Base-by-base conservation (phyloP, 352 stramenopile genomes). In the Pythium diclinum region DNA sequence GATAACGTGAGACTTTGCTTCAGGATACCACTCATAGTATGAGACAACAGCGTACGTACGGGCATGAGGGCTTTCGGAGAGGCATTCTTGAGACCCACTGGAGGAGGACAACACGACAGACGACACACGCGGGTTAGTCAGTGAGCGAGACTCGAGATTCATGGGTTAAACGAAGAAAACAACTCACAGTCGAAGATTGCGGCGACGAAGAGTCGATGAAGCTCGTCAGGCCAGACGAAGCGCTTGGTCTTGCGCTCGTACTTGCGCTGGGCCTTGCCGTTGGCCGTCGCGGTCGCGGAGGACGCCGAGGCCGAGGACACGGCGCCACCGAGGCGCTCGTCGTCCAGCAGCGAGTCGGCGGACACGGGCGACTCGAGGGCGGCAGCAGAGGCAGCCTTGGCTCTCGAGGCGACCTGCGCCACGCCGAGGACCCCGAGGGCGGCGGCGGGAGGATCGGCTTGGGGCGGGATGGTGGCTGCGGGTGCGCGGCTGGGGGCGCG, bases 171-270 rank as follows among this genome's bases (percentile, higher is more conserved):
- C 8, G 28, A 46, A 63, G 6, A 16, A 56, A 16, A 3, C 9
- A 17, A 71, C 65, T 36, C 56, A 92, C 84, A 72, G 65, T 95
- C 87, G 66, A 95, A 95, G 59, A 95, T 92, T n/a, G 87, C 81
- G 33, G 87, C 85, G 32, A 95, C 85, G 51, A 95, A 95, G 59
- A 92, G 79, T 9, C 87, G 85, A 73, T 95, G 87, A 28, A 95
- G 84, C 55, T 95, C 87, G 48, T 95, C 85, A 0, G 87, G 85
- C 85, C 87, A 94, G 42, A 94, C 85, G 67, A 94, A 95, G 40
- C 85, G 85, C 74, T 94, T 93, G 40, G 87, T 91, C 71, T 92
- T 91, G 69, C 83, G 87, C 67, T 94, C 85, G 65, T 94, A 94
- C 63, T 95, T 95, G 75, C 85, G 87, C 70, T 93, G 82, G 19